Evolutionary conservation across 2,329 filamentous ascomycete genomes (phyloP), one percentile per base, ranked within the genome.

Genomic region (Beauveria pseudobassiana): DNA sequence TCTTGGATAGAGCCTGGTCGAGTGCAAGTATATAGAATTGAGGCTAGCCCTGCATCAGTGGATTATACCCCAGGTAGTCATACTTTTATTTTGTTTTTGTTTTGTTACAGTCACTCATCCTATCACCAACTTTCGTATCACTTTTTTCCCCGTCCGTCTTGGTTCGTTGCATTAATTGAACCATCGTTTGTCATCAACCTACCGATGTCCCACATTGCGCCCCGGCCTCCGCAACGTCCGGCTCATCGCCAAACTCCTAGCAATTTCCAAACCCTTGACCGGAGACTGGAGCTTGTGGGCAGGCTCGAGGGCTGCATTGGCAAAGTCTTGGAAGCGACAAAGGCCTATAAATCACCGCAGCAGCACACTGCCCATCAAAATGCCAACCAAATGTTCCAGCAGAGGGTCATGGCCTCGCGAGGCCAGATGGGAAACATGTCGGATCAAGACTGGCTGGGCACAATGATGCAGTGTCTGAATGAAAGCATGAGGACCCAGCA

Each of bases 371-470:
- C 51, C 10, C 51, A 55, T 24, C 59, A 50, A 9, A 50, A 61
- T 43, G 59, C 51, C 51, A 61, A 61, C 59, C 43, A 49, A 5
- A 61, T 61, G 43, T 55, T 61, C 34, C 50, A 53, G 49, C 59
- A 55, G 51, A 46, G 59, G 12, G 28, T 61, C 16, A 24, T 61
- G 50, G 51, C 59, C 43, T 48, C 50, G 50, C 59, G 40, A 2
- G 50, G 43, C 9, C 42, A 12, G 16, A 22, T 20, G 28, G 50
- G 51, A 2, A 14, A n/a, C 51, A 50, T 55, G 51, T 49, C 59
- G 20, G 30, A 50, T 3, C 51, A 61, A 5, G 59, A 61, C 30
- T 61, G 51, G 51, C 10, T 55, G 7, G 59, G 51, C 6, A 55
- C 51, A 5, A 55, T 61, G 59, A 54, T 55, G 59, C 34, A 61